Base-by-base conservation (phyloP, 257 asterid species). In the Solanum chaucha region DNA sequence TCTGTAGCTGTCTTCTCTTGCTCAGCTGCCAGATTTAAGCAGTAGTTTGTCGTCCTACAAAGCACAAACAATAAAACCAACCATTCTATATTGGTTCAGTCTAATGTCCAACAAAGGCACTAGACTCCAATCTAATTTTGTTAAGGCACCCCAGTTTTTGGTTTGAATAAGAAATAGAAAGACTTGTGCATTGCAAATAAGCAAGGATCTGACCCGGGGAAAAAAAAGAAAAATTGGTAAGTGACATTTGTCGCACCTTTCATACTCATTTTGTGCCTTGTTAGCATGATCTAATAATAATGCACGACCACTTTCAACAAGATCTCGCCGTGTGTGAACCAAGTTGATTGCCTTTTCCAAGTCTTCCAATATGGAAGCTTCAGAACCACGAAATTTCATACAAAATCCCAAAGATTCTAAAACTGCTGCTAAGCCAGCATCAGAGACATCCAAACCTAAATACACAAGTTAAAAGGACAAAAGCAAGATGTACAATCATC, bases 401-500 rank as follows among this genome's bases (percentile, higher is more conserved):
- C 99, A 97, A 77, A 96, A 96, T 89, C 95, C 99, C 98, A 97
- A 91, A 82, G 99, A 93, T 91, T 97, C 99, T 36, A 97, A 90
- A 55, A 96, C 98, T 83, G 99, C 93, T 87, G 98, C 96, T 93
- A 97, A 91, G 88, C 98, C 98, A 85, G 97, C 90, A 93, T 97
- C 99, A 88, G 93, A 89, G 87, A 95, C 95, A 88, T 95, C 98
- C 84, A 91, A 89, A 87, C 99, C 99, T 97, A 85, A 89, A 22
- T 26, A 80, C 48, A 70, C 22, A 84, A 59, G 67, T 34, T 75
- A 75, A 24, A 34, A 85, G 84, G 82, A 41, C 87, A 86, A 58
- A 74, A 36, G 40, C 83, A 28, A 80, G 67, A 80, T 26, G 41
- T 80, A 48, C 68, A 46, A 26, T 46, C 64, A 80, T 80, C 28